Percentiles rank a stretch among this genome's conserved stretches.
Evolutionary conservation across 495 filamentous ascomycete species (phyloP).

Genomic region (Penicillium psychrofluorescens): DNA sequence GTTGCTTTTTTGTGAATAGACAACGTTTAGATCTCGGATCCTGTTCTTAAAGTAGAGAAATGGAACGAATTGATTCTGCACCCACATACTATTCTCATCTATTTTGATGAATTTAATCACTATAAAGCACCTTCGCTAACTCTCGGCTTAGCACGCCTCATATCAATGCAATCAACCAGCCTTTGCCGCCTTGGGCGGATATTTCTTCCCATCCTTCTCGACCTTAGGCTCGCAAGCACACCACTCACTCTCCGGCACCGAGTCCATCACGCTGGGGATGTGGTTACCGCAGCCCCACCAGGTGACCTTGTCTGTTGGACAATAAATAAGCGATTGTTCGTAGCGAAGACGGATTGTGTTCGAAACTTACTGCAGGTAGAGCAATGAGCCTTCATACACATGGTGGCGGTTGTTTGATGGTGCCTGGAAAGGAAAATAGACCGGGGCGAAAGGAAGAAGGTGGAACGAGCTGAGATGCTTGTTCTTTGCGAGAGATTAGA

Average conservation of each 20-base stretch:
- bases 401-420: constrained; percentile 10
- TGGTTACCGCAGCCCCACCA: constrained; percentile 71
- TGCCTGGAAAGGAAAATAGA: background rate
- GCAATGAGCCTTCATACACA: constrained; percentile 46
- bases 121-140: too few species aligned
- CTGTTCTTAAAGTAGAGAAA: too few species aligned
- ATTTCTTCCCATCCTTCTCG: constrained; percentile 50
- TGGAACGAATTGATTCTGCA: too few species aligned
- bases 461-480: too few species aligned
- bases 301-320: constrained; percentile 49
- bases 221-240: constrained; percentile 59
- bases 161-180: constrained; percentile 22
- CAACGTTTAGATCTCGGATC: too few species aligned
- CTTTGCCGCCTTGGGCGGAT: constrained; percentile 54
- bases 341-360: too few species aligned
- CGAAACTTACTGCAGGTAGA: constrained; percentile 38
- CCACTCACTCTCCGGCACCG: constrained; percentile 48
- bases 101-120: too few species aligned
- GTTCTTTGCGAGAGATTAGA: too few species aligned
- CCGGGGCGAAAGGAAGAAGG: background rate
- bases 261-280: constrained; percentile 59
- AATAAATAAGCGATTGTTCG: constrained; percentile 1
- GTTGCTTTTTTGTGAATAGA: too few species aligned
- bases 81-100: background rate
- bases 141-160: constrained; percentile 9